These are phyloP conservation scores for Amaranthus palmeri DNA, from an alignment of 148 eudicot genomes.

Conservation along the genomic window DNA sequence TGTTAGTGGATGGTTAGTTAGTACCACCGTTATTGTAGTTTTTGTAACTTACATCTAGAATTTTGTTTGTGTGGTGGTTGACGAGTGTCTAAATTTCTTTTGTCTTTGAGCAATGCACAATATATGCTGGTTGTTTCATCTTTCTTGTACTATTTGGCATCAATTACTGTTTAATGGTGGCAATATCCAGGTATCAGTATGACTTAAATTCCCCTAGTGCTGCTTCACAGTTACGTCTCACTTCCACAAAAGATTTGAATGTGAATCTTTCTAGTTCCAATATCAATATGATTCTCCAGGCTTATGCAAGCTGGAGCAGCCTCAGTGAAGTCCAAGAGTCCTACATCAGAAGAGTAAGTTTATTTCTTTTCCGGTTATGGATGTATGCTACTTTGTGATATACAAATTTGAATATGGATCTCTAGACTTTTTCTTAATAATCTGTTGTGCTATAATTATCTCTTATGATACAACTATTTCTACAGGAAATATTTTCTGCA, in stretches of 20 bases:
- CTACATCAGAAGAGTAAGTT: slow-evolving; percentile 36
- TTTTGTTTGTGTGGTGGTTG: not conserved
- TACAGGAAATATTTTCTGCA: slow-evolving; percentile 67
- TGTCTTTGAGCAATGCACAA: not conserved
- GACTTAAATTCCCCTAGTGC: slow-evolving; percentile 70
- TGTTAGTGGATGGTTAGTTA: not conserved
- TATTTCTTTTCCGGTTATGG: not conserved
- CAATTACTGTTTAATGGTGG: slow-evolving; percentile 11
- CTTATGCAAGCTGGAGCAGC: slow-evolving; percentile 97
- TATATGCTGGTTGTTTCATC: not conserved
- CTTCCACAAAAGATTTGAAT: slow-evolving; percentile 76
- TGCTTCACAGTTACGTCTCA: slow-evolving; percentile 87
- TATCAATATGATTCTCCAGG: slow-evolving; percentile 88
- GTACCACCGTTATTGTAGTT: not conserved
- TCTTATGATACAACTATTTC: slow-evolving; percentile 3
- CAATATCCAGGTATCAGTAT: slow-evolving; percentile 69
- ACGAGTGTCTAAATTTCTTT: not conserved
- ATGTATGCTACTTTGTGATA: not conserved
- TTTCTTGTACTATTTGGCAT: not conserved
- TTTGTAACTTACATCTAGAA: not conserved
- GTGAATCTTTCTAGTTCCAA: slow-evolving; percentile 82
- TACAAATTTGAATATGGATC: too few species aligned
- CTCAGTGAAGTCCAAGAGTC: slow-evolving; percentile 62
- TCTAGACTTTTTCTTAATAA: not conserved
- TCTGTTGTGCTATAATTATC: not conserved